A percentile compares a stretch with the other conserved stretches of the same genome.
Conservation (phyloP, 2,329 filamentous ascomycete species). For the Sporothrix inflata region DNA sequence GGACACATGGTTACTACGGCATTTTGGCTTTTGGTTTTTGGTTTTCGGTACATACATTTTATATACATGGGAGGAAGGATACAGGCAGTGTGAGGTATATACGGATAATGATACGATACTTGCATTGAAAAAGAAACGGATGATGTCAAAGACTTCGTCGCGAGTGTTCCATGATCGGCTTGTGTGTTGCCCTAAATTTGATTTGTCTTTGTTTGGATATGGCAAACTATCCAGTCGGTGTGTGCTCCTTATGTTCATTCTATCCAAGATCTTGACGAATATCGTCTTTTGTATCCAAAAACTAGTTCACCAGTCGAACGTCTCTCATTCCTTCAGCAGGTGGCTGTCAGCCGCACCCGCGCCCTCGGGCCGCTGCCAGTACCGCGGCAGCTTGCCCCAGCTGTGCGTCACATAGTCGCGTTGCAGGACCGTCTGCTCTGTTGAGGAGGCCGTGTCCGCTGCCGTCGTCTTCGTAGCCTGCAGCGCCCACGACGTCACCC, state of each 20-base stretch:
- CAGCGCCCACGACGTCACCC: constrained; percentile 71
- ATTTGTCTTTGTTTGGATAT: not conserved
- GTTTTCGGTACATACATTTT: not conserved
- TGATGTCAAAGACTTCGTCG: too few species aligned
- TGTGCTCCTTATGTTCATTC: not conserved
- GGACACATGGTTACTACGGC: not conserved
- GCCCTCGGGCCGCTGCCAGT: constrained; percentile 30
- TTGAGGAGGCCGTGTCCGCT: not conserved
- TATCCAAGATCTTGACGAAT: not conserved
- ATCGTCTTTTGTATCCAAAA: not conserved
- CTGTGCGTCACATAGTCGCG: constrained; percentile 78
- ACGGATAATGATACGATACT: not conserved
- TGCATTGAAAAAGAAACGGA: not conserved
- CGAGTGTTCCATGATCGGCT: too few species aligned
- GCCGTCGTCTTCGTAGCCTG: constrained; percentile 49
- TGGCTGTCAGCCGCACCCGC: constrained; percentile 17
- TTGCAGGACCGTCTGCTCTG: constrained; percentile 52
- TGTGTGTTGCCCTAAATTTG: not conserved
- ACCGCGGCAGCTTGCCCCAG: constrained; percentile 60
- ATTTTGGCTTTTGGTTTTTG: not conserved
- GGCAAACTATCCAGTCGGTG: constrained; percentile 1
- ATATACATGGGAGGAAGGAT: not conserved
- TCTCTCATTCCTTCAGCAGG: constrained; percentile 24
- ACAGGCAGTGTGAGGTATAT: not conserved
- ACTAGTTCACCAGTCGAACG: not conserved